Evolutionary conservation across 2,329 filamentous ascomycete species (phyloP).

Genomic region (Teratosphaeriaceae sp.): DNA sequence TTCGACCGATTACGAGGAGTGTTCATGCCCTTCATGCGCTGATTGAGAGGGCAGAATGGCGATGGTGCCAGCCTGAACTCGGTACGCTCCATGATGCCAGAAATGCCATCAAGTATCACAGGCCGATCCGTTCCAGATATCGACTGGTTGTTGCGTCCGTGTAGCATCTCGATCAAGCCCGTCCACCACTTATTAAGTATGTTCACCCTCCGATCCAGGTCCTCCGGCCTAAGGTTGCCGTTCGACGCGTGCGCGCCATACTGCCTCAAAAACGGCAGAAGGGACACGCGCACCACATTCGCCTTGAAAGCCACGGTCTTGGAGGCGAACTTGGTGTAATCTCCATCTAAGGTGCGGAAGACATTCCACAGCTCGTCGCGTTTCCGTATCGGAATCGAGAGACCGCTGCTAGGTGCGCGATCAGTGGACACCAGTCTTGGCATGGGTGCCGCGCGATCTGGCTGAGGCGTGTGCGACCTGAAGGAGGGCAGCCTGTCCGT

Average conservation of each 20-base stretch:
- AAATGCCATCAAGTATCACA: slow-evolving; percentile 68
- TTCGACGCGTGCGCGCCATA: slow-evolving; percentile 64
- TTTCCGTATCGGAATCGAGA: slow-evolving; percentile 39
- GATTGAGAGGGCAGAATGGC: slow-evolving; percentile 56
- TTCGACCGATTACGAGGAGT: slow-evolving; percentile 46
- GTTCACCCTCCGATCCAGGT: slow-evolving; percentile 70
- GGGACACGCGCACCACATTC: slow-evolving; percentile 61
- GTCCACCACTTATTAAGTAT: slow-evolving; percentile 92
- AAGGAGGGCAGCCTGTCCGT: slow-evolving; percentile 39
- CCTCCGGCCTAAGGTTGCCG: slow-evolving; percentile 62
- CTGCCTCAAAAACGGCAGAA: slow-evolving; percentile 71
- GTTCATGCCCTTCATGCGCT: slow-evolving; percentile 43
- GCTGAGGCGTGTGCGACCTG: slow-evolving; percentile 27
- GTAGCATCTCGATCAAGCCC: slow-evolving; percentile 71
- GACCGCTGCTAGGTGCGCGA: slow-evolving; percentile 7
- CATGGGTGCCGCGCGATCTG: slow-evolving; percentile 35
- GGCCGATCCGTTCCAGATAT: slow-evolving; percentile 81
- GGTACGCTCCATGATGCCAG: slow-evolving; percentile 76
- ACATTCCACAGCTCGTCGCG: slow-evolving; percentile 64
- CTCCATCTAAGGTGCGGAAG: slow-evolving; percentile 61
- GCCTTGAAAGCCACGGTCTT: slow-evolving; percentile 71
- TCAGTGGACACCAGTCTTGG: slow-evolving; percentile 37
- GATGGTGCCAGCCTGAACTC: slow-evolving; percentile 77
- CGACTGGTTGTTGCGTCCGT: slow-evolving; percentile 66
- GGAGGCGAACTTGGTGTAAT: slow-evolving; percentile 66